phyloP scores from a whole-genome alignment of 108 stramenopile genomes.

The Pseudonitzschia multiseries region DNA sequence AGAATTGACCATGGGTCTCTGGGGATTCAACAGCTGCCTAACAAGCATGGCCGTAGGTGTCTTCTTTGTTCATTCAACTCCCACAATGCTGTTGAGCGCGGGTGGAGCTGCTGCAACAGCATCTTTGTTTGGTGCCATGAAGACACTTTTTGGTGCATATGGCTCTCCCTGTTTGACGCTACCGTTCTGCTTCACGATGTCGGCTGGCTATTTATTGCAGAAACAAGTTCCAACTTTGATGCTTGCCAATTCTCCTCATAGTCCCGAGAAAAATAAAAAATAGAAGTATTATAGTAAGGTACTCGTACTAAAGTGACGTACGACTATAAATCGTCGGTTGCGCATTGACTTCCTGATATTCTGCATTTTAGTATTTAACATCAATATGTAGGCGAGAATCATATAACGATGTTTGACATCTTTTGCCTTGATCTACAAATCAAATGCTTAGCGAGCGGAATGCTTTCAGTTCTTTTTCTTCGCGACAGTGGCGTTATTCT shows the following conservation, averaged over 20 bases:
- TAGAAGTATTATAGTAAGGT: too few species aligned
- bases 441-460: not conserved
- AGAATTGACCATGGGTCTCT: slow-evolving; percentile 64
- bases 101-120: slow-evolving; percentile 70
- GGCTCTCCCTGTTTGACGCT: slow-evolving; percentile 73
- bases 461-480: slow-evolving; percentile 23
- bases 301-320: too few species aligned
- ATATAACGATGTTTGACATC: not conserved
- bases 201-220: slow-evolving; percentile 62
- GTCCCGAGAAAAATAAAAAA: slow-evolving; percentile 64
- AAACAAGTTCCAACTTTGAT: slow-evolving; percentile 52
- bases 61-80: slow-evolving; percentile 66
- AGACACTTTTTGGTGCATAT: slow-evolving; percentile 52
- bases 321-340: too few species aligned
- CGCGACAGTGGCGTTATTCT: slow-evolving; percentile 27
- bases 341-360: not conserved
- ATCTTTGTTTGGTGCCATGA: slow-evolving; percentile 68
- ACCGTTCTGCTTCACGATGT: slow-evolving; percentile 74
- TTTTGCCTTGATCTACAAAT: not conserved
- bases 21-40: slow-evolving; percentile 73
- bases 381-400: not conserved
- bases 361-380: not conserved
- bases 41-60: slow-evolving; percentile 77
- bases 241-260: slow-evolving; percentile 65
- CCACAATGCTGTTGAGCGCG: slow-evolving; percentile 47